phyloP scores from a whole-genome alignment of 768 basidiomycete genomes.

The Tylopilus rubrobrunneus region DNA sequence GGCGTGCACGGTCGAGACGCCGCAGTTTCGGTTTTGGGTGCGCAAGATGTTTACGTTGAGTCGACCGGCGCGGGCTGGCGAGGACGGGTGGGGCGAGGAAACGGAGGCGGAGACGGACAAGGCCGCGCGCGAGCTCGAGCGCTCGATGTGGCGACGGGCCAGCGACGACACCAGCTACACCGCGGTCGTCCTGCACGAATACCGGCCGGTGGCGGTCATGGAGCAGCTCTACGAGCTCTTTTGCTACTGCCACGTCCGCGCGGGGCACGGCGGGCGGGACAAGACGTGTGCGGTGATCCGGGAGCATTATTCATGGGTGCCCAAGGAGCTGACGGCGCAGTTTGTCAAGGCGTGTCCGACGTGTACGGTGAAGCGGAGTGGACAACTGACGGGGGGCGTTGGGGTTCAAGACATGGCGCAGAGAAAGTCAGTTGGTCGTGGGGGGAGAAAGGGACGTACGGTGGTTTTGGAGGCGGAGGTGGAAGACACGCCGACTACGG shows the following conservation, averaged over 20 bases:
- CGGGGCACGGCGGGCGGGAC: slow-evolving; percentile 74
- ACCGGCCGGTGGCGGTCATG: slow-evolving; percentile 68
- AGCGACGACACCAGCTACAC: slow-evolving; percentile 1
- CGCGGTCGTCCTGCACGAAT: slow-evolving; percentile 64
- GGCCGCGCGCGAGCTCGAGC: slow-evolving; percentile 14
- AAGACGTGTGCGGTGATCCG: slow-evolving; percentile 67
- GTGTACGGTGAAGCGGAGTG: slow-evolving; percentile 49
- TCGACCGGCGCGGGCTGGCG: slow-evolving; percentile 17
- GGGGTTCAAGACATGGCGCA: background rate
- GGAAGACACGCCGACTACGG: background rate
- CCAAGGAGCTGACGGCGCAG: slow-evolving; percentile 75
- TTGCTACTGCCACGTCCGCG: slow-evolving; percentile 64
- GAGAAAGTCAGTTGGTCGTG: background rate
- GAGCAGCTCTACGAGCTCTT: slow-evolving; percentile 79
- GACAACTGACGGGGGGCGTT: slow-evolving; percentile 27
- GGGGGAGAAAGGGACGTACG: background rate
- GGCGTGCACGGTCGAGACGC: slow-evolving; percentile 41
- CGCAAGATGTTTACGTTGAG: slow-evolving; percentile 72
- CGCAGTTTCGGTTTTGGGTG: slow-evolving; percentile 81
- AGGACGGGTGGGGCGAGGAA: slow-evolving; percentile 9
- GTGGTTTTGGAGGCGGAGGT: background rate
- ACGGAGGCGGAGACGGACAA: slow-evolving; percentile 1
- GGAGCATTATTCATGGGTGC: slow-evolving; percentile 75
- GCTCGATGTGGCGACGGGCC: background rate
- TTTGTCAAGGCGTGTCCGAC: slow-evolving; percentile 81